A percentile compares a stretch with the other conserved stretches of the same genome.
Evolutionary conservation across 495 filamentous ascomycete genomes (phyloP).

Genomic region (Aspergillus cavernicola): DNA sequence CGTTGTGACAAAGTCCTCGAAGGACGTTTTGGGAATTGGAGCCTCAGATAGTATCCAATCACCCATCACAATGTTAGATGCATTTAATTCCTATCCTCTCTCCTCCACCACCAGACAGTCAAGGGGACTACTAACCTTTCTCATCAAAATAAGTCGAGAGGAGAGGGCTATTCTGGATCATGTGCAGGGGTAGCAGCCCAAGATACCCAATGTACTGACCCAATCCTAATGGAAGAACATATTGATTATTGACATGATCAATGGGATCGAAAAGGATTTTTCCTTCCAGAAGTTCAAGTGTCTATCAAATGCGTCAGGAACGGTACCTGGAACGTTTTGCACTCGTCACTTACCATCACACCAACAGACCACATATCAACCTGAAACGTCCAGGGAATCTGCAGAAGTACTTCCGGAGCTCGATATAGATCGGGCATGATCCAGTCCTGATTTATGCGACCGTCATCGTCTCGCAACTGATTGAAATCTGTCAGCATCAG

Average conservation of each 20-base stretch:
- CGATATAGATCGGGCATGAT: conserved; percentile 25
- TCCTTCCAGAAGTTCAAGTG: conserved; percentile 16
- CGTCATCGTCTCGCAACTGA: conserved; percentile 13
- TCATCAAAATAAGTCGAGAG: conserved; percentile 21
- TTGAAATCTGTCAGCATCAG: conserved; percentile 22
- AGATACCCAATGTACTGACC: conserved; percentile 27
- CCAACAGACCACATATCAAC: conserved; percentile 24
- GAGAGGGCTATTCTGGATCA: conserved; percentile 20
- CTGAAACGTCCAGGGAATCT: conserved; percentile 18
- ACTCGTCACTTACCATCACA: conserved; percentile 11
- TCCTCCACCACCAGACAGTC: neutral
- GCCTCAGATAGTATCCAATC: conserved; percentile 12
- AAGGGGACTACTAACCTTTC: conserved; percentile 10
- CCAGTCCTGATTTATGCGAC: conserved; percentile 13
- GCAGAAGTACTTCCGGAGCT: conserved; percentile 21
- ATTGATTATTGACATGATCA: conserved; percentile 20
- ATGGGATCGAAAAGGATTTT: conserved; percentile 27
- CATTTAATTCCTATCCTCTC: too few species aligned
- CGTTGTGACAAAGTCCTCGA: conserved; percentile 17
- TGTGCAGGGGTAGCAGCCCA: conserved; percentile 17
- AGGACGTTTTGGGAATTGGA: conserved; percentile 7
- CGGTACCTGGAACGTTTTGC: neutral
- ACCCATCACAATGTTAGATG: too few species aligned
- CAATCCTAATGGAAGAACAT: conserved; percentile 23
- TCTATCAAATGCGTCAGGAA: neutral